Percentiles rank a stretch among this genome's conserved stretches.
Evolutionary conservation across 2,329 filamentous ascomycete species (phyloP).

Genomic region (Fusarium staphyleae): DNA sequence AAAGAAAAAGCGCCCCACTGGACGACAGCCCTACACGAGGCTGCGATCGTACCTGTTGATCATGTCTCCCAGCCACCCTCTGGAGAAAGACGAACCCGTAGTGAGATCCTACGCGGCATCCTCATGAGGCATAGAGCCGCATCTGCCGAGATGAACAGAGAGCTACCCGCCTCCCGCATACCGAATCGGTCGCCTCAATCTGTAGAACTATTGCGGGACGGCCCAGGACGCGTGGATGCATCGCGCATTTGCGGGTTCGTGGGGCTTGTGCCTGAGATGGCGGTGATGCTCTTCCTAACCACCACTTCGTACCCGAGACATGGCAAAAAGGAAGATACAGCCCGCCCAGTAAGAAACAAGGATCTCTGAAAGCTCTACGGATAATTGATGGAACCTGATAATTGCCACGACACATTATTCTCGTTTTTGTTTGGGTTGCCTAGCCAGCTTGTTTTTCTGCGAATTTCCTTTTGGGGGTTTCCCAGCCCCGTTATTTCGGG

Average conservation of each 20-base stretch:
- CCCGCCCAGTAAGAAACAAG: neutral
- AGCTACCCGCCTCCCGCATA: neutral
- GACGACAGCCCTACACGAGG: neutral
- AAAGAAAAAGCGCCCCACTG: neutral
- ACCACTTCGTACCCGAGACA: constrained; percentile 18
- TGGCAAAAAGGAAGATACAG: neutral
- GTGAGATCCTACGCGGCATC: neutral
- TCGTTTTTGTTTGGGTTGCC: constrained; percentile 5
- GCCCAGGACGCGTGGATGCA: constrained; percentile 19
- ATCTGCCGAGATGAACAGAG: constrained; percentile 12
- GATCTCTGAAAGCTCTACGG: neutral
- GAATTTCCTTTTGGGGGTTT: constrained; percentile 17
- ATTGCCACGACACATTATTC: no score
- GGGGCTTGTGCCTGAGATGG: neutral
- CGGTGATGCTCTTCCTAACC: constrained; percentile 2
- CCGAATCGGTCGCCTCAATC: constrained; percentile 4
- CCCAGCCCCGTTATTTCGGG: constrained; percentile 27
- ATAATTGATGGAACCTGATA: neutral
- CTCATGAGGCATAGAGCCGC: constrained; percentile 1
- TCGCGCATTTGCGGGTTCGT: constrained; percentile 23
- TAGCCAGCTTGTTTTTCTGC: constrained; percentile 29
- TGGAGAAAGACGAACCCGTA: neutral
- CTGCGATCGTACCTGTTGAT: constrained; percentile 33
- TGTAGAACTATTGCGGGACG: constrained; percentile 24
- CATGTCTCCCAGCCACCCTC: constrained; percentile 21